Evolutionary conservation across 768 basidiomycete species (phyloP), one percentile per base, ranked within the genome.

Genomic region (Mycena amicta): DNA sequence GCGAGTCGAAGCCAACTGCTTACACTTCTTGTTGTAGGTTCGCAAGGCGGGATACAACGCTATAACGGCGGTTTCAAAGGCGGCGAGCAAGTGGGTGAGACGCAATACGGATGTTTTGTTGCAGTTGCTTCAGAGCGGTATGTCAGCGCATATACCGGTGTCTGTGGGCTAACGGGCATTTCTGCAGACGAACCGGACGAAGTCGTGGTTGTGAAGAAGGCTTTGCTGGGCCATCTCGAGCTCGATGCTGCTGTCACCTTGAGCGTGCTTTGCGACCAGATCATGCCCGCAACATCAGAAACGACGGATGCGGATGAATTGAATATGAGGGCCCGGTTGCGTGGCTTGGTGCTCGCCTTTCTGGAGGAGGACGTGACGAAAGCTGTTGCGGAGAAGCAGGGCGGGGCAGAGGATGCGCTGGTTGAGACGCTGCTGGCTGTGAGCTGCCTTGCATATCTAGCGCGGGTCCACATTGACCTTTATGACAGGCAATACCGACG

Each of bases 71-170:
- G 66, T 80, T 18, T 79, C 79, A 5, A 75, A 57, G 52, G 78
- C 76, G 55, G 78, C 84, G 55, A 75, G 67, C 47, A 84, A 81
- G 65, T 85, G 82, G 81, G 77, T 89, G 51, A 86, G 84, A 69
- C 74, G 89, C 62, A 90, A 90, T 68, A 83, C 85, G 3, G 89
- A 90, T 70, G 89, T 90, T 2, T 74, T 90, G 20, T 77, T 90
- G n/a, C 89, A 90, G 61, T 72, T 90, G 16, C 76, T 90, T 8
- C 89, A 90, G 68, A 87, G 86, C 63, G 88, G 88, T 89, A 67
- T 70, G 86, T 76, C 18, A 56, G 11, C 33, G n/a, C 50, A 33
- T 47, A 5, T 16, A 20, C 29, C 39, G 12, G 31, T 30, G 27
- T 30, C 52, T 28, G 28, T 6, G 46, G 8, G 29, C 46, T 33